phyloP scores from a whole-genome alignment of 495 filamentous ascomycete genomes.

The Bryoglossum gracile region DNA sequence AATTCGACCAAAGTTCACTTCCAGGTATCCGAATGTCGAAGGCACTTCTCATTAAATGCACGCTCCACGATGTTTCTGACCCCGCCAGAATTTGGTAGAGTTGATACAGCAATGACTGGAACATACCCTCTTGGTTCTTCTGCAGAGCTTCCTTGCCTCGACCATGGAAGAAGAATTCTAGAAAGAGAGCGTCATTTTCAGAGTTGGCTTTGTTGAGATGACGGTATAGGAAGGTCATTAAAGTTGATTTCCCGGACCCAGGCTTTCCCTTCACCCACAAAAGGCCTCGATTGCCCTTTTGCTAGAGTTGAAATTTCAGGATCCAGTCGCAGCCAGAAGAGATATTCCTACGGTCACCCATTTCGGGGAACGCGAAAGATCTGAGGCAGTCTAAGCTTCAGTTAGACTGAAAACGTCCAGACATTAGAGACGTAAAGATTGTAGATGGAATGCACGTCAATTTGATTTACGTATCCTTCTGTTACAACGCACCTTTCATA shows the following conservation, averaged over 20 bases:
- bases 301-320: no score
- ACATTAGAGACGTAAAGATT: no score
- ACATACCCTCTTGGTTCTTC: conserved; percentile 29
- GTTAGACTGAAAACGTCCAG: no score
- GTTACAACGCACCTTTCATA: no score
- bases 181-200: no score
- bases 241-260: conserved; percentile 41
- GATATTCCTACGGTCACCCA: conserved; percentile 31
- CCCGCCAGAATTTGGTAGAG: conserved; percentile 19
- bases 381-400: conserved; percentile 21
- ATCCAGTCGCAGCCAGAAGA: no score
- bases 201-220: neutral
- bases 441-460: no score
- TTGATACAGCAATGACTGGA: conserved; percentile 33
- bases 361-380: conserved; percentile 26
- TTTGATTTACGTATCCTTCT: no score
- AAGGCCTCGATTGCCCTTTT: conserved; percentile 24
- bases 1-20: no score
- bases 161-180: conserved; percentile 34
- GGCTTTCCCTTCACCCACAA: conserved; percentile 45
- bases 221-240: conserved; percentile 25
- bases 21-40: no score
- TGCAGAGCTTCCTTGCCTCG: conserved; percentile 36
- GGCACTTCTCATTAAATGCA: conserved; percentile 26
- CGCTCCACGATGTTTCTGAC: conserved; percentile 13